Conservation (phyloP, 345 rosid genomes). For the Gossypium sturtianum region DNA sequence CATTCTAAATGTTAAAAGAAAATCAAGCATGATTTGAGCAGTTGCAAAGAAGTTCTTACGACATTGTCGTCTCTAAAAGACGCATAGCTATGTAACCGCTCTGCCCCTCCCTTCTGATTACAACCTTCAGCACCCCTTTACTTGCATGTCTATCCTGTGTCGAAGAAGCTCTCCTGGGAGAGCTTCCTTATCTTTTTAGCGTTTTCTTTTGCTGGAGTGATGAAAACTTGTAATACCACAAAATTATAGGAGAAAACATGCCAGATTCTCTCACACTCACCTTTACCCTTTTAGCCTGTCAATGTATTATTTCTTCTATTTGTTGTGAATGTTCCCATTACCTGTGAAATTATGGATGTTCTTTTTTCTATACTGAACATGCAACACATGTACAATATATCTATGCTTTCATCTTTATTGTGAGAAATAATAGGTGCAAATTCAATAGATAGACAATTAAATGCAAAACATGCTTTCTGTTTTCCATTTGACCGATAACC, state of each 20-base stretch:
- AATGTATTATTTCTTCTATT: not conserved
- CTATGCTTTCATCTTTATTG: not conserved
- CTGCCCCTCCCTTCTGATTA: not conserved
- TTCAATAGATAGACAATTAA: not conserved
- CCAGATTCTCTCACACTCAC: not conserved
- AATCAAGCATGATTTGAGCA: not conserved
- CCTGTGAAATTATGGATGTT: not conserved
- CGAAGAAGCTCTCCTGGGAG: not conserved
- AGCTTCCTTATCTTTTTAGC: not conserved
- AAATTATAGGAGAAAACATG: not conserved
- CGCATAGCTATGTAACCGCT: not conserved
- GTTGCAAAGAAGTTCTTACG: not conserved
- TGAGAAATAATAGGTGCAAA: not conserved
- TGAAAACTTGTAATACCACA: not conserved
- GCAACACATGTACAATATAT: not conserved
- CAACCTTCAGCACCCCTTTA: not conserved
- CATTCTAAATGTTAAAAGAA: not conserved
- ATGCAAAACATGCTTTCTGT: not conserved
- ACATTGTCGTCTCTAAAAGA: not conserved
- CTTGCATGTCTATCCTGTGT: not conserved
- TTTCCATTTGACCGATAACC: conserved; percentile 2
- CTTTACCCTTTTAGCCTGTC: not conserved
- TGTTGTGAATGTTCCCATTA: not conserved
- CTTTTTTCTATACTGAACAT: not conserved
- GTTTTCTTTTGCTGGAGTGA: not conserved